Evolutionary conservation across 2,329 filamentous ascomycete genomes (phyloP).

Genomic region (Penicillium expansum): DNA sequence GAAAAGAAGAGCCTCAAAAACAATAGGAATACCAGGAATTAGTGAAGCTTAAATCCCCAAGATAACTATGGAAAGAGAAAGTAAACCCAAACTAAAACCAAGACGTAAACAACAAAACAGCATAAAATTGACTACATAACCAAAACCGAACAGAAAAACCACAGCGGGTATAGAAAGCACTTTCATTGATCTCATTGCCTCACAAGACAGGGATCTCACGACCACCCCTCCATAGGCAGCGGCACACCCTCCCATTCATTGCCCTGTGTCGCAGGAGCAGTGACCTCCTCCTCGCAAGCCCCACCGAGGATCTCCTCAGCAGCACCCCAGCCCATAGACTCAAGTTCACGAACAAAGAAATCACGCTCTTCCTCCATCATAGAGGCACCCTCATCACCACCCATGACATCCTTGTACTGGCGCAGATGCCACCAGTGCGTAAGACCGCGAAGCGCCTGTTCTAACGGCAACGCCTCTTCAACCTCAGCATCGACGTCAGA

Average conservation of each 20-base stretch:
- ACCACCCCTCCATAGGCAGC: constrained; percentile 37
- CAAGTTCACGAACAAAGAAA: constrained; percentile 74
- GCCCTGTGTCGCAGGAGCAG: constrained; percentile 10
- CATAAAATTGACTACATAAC: neutral
- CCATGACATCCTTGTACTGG: constrained; percentile 75
- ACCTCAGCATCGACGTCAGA: constrained; percentile 91
- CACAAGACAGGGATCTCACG: neutral
- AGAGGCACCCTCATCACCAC: constrained; percentile 46
- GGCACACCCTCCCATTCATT: constrained; percentile 40
- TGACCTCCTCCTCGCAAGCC: constrained; percentile 6
- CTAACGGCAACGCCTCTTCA: constrained; percentile 84
- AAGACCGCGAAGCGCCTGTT: constrained; percentile 82
- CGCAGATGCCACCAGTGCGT: constrained; percentile 94
- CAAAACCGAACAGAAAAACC: neutral
- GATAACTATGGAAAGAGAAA: neutral
- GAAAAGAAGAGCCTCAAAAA: neutral
- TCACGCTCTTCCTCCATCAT: constrained; percentile 71
- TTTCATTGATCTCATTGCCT: constrained; percentile 10
- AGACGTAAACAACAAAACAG: neutral
- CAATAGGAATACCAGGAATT: neutral
- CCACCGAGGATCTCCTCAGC: constrained; percentile 37
- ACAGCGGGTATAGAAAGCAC: constrained; percentile 1
- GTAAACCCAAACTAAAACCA: neutral
- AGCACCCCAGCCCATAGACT: constrained; percentile 61
- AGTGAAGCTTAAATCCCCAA: neutral